Evolutionary conservation across 2,329 filamentous ascomycete species (phyloP).

Genomic region (Cladobotryum mycophilum): DNA sequence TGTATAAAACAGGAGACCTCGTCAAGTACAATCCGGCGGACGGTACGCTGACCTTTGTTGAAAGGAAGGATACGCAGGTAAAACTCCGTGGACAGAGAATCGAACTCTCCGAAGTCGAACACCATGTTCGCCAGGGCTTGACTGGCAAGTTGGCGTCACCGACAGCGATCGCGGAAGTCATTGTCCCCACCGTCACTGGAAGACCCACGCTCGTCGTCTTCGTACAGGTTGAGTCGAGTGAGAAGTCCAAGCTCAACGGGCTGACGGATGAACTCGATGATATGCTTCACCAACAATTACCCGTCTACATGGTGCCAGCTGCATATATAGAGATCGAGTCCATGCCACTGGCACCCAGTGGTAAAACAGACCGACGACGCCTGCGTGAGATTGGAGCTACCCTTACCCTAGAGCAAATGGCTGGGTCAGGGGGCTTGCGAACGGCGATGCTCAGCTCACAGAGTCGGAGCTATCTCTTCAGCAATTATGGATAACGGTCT

Average conservation of each 20-base stretch:
- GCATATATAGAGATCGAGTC: conserved; percentile 11
- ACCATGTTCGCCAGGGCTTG: background rate
- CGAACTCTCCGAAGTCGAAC: background rate
- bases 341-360: conserved; percentile 12
- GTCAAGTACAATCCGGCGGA: no score
- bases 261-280: no score
- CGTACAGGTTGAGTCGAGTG: no score
- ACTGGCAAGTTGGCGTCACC: background rate
- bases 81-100: background rate
- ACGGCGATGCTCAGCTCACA: no score
- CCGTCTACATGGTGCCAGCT: conserved; percentile 15
- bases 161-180: background rate
- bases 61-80: background rate
- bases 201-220: no score
- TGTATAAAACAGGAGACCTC: no score
- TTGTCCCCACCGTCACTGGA: background rate
- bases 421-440: no score
- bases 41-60: no score
- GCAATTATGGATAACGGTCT: background rate
- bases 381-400: conserved; percentile 9
- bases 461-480: background rate
- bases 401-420: background rate
- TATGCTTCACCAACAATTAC: background rate
- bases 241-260: no score
- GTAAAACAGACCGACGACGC: conserved; percentile 14